These are phyloP conservation scores for Cladosporium sp. DNA, from an alignment of 2,329 filamentous ascomycete genomes.

Conservation along the genomic window DNA sequence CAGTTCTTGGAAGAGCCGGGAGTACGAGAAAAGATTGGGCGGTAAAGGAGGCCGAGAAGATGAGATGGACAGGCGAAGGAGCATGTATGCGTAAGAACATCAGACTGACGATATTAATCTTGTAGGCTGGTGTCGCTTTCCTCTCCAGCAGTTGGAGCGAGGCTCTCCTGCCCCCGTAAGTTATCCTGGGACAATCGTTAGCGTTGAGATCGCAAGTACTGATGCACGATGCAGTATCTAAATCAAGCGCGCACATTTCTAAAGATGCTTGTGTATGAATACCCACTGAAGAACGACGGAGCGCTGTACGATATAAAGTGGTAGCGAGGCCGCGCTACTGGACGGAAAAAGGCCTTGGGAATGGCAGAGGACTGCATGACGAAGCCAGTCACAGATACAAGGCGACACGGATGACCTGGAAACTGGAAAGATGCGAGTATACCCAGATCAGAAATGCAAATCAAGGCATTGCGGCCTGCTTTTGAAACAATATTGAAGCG, in stretches of 20 bases:
- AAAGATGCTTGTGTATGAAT: slow-evolving; percentile 8
- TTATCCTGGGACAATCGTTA: not conserved
- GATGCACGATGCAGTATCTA: not conserved
- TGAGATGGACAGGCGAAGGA: not conserved
- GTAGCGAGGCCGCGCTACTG: not conserved
- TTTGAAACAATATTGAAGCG: not conserved
- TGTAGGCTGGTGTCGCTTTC: slow-evolving; percentile 48
- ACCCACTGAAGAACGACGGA: not conserved
- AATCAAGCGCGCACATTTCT: not conserved
- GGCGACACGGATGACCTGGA: not conserved
- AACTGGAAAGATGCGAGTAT: not conserved
- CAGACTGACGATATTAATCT: slow-evolving; percentile 10
- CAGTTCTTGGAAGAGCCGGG: not conserved
- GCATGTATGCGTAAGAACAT: not conserved
- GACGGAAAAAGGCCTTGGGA: not conserved
- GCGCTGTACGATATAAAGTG: slow-evolving; percentile 4
- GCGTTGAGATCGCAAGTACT: not conserved
- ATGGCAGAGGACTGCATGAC: not conserved
- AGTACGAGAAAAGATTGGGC: not conserved
- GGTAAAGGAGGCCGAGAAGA: not conserved
- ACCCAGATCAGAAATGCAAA: slow-evolving; percentile 4
- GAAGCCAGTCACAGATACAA: not conserved
- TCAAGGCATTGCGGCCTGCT: not conserved
- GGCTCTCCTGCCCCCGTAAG: slow-evolving; percentile 47
- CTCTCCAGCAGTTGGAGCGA: slow-evolving; percentile 52